Conservation (phyloP, 1,139 yeast species). For the Yamadazyma oceani region DNA sequence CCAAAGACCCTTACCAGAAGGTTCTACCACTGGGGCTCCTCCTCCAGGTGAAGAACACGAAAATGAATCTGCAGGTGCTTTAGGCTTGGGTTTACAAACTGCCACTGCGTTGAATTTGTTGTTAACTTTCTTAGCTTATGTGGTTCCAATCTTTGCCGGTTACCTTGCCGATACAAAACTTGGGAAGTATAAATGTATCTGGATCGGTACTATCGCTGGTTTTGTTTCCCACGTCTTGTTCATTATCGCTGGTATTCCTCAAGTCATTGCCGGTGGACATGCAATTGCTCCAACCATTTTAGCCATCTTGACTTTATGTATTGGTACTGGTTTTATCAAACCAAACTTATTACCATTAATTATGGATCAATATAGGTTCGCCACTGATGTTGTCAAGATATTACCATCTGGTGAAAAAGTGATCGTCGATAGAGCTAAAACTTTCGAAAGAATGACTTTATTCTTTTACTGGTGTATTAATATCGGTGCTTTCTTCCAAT, state of each 20-base stretch:
- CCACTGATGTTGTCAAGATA: constrained; percentile 58
- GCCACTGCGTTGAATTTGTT: constrained; percentile 42
- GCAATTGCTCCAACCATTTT: constrained; percentile 37
- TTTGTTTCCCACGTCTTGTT: constrained; percentile 39
- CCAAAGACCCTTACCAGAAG: constrained; percentile 50
- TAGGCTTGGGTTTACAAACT: constrained; percentile 37
- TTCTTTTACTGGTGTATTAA: constrained; percentile 81
- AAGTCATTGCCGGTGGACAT: constrained; percentile 31
- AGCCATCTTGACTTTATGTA: constrained; percentile 39
- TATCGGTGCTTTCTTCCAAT: constrained; percentile 73
- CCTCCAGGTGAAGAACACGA: constrained; percentile 29
- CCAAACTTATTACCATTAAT: constrained; percentile 53
- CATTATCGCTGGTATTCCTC: constrained; percentile 42
- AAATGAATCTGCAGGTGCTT: constrained; percentile 42
- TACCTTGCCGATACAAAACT: constrained; percentile 42
- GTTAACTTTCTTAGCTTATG: constrained; percentile 42
- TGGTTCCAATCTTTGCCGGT: constrained; percentile 46
- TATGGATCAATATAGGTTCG: constrained; percentile 51
- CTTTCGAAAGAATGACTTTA: constrained; percentile 74
- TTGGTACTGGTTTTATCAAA: constrained; percentile 52
- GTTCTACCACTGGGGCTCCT: constrained; percentile 46
- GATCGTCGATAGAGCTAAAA: constrained; percentile 67
- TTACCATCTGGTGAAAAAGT: constrained; percentile 64
- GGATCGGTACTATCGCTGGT: constrained; percentile 42
- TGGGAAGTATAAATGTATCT: constrained; percentile 44